Base-by-base conservation (phyloP, 768 basidiomycete species). In the Tricholoma flavovirens region DNA sequence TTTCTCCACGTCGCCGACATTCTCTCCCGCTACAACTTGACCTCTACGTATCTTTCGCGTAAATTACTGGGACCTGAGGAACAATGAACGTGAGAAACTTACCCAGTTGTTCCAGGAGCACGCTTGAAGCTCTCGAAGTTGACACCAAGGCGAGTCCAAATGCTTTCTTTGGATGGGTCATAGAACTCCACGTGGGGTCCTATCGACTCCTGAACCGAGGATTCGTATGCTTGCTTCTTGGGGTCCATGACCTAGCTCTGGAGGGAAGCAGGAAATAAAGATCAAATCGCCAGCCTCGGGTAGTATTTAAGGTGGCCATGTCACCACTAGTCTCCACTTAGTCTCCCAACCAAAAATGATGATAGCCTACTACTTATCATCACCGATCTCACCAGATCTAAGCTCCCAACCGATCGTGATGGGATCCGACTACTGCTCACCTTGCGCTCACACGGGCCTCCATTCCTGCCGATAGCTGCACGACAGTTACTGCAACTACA, bases 101-200 rank as follows among this genome's bases (percentile, higher is more conserved):
- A 78, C 77, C 73, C 76, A 56, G 77, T 78, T 12, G 72, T 72
- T 49, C 74, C 76, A 33, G 76, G 77, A 48, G 77, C 76, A 36
- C 77, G 70, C 59, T 77, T 78, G 66, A 78, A 77, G 62, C 73
- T 75, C 67, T 78, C 77, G 5, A 63, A 61, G 19, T 63, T 67
- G 45, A 78, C 59, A 51, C 77, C 77, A 14, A 75, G 19, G 35
- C 77, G 76, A 21, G 77, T 78, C 75, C 73, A 76, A 35, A 69
- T 58, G 30, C 68, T 72, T 61, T 78, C 77, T 57, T 78, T 77
- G 35, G 75, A 77, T 12, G 77, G 77, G 62, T 78, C 77, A 53
- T 78, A 78, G 57, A 78, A 73, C 54, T 72, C 68, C 40, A 67
- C 64, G n/a, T 65, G 59, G 30, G 66, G 63, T n/a, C 61, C 55